Conservation (phyloP, 2,329 filamentous ascomycete genomes). For the Penicillium olsonii region DNA sequence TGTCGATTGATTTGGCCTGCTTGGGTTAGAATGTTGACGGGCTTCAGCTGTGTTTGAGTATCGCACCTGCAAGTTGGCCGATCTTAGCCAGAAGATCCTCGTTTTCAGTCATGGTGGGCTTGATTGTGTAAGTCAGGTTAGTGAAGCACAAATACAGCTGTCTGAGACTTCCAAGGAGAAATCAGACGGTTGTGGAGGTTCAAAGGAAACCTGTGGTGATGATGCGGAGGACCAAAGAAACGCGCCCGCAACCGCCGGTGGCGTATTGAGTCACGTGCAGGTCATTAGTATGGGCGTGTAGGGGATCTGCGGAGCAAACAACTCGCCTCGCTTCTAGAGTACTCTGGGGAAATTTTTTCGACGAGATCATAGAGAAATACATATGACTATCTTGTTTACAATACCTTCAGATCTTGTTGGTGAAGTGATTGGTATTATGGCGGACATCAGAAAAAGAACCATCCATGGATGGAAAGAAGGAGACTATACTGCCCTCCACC, state of each 20-base stretch:
- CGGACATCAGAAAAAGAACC: no score
- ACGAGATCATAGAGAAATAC: no score
- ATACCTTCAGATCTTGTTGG: no score
- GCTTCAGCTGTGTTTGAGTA: slow-evolving; percentile 46
- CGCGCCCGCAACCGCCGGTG: slow-evolving; percentile 12
- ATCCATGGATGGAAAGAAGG: no score
- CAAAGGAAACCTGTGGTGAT: neutral
- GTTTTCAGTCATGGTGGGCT: slow-evolving; percentile 53
- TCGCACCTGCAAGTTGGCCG: slow-evolving; percentile 58
- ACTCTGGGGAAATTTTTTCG: no score
- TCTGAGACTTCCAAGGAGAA: neutral
- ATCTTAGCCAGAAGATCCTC: slow-evolving; percentile 58
- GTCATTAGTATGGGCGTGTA: neutral
- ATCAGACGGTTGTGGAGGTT: neutral
- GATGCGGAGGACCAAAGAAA: slow-evolving; percentile 11
- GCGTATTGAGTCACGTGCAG: neutral
- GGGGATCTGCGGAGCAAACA: neutral
- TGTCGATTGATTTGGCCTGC: slow-evolving; percentile 78
- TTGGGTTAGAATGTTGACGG: slow-evolving; percentile 11
- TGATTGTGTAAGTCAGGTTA: slow-evolving; percentile 5
- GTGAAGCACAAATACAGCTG: neutral
- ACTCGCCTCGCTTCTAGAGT: neutral
- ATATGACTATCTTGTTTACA: no score
- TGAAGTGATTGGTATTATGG: no score
- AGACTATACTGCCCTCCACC: no score